Evolutionary conservation across 2,329 filamentous ascomycete species (phyloP), one percentile per base, ranked within the genome.

Genomic region (Pseudogymnoascus sp.): DNA sequence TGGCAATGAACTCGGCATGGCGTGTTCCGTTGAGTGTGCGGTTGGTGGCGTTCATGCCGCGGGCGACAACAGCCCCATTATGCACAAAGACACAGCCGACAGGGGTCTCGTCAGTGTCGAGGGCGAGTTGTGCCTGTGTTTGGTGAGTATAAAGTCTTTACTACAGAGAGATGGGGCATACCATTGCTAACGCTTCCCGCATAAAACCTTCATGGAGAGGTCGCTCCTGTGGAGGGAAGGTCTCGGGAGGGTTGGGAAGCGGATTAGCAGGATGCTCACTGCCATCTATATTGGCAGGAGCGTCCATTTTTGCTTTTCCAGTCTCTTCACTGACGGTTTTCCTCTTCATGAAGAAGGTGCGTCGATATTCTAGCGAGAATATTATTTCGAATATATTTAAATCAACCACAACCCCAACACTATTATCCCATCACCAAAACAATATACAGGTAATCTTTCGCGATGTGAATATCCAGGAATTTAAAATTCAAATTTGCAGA

Each of bases 1-100:
- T 81, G 57, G 92, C 94, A 75, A 97, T 87, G 71, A 97, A 95
- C 73, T 99, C 94, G 47, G 94, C 94, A 74, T 99, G 94, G 25
- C 92, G 86, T 54, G 94, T 97, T 47, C 94, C 94, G 77, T 96
- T 86, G 57, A 93, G 85, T 25, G 89, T 94, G 67, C 89, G 81
- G 70, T 97, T 99, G 60, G 94, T 99, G 65, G 95, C 94, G 70
- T 99, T 99, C 89, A 97, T 97, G 64, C 94, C 94, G 65, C 82
- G 83, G 41, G 90, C 92, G 66, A 99, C 91, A 65, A 97, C 81
- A 67, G 84, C 80, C 65, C 85, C 87, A 28, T 90, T 76, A 71
- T 91, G 83, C 20, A 97, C 92, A 60, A 99, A 86, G 32, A 99
- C 91, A 74, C 94, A 99, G 57, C 94, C 95, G 18, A 99, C 94